Evolutionary conservation across 2,329 filamentous ascomycete species (phyloP), one percentile per base, ranked within the genome.

Genomic region (Epichloe glyceriae): DNA sequence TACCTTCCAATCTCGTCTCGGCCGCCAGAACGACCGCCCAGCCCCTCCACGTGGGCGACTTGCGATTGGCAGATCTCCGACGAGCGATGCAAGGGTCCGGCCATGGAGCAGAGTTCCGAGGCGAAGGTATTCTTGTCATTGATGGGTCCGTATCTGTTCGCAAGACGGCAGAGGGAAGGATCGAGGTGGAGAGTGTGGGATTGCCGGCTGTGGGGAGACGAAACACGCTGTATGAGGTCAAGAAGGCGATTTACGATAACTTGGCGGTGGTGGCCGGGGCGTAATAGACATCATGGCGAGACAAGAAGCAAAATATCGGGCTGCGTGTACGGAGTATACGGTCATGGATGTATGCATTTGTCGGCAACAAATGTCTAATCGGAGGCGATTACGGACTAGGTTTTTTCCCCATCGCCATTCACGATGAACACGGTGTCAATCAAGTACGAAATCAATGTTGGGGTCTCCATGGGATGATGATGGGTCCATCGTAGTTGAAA

Each of bases 41-140:
- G 56, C 89, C 93, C 11, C 81, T 98, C 44, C 93, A 97, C 64
- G 93, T 98, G 3, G 93, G 93, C 55, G 93, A 98, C 65, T 71
- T 97, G 41, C 80, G 91, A 20, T 78, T 98, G 17, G 88, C 91
- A 0, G 90, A 97, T 64, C 72, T 98, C 52, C 78, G 93, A 48
- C 83, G 87, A 53, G 78, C 90, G 19, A 87, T 98, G 81, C 84
- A 88, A 60, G 74, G 78, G 14, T 78, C 83, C 3, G 89, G 90
- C 0, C 89, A 96, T 69, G 83, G 80, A 14, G 91, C 91, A 1
- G 93, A 96, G 66, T 96, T 97, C 67, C 78, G 88, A 47, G 93
- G 93, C 47, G 91, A 97, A 67, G 93, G 93, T 54, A 94, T 86
- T 8, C 72, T 98, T 52, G 77, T 98, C 10, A 84, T 98, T 51